Conservation (phyloP, 2,329 filamentous ascomycete genomes). For the Aspergillus terreus region DNA sequence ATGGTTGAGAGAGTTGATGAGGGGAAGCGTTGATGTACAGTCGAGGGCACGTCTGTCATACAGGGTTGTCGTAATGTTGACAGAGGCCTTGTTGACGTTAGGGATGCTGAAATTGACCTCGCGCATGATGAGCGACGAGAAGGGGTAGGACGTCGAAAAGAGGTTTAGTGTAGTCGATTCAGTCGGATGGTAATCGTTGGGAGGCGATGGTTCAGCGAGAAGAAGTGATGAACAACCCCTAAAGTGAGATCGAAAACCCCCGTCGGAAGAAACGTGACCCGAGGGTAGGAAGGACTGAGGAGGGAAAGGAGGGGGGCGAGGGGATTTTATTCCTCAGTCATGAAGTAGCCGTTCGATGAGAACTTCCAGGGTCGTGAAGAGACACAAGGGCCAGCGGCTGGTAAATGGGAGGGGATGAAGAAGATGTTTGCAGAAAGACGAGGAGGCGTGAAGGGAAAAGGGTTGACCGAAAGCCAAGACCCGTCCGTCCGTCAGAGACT, state of each 20-base stretch:
- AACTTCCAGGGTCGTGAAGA: conserved; percentile 4
- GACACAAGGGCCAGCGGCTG: conserved; percentile 7
- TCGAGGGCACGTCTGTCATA: conserved; percentile 97
- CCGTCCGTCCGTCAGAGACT: conserved; percentile 13
- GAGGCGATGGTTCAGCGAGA: conserved; percentile 5
- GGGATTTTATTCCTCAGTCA: conserved; percentile 12
- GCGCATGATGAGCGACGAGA: conserved; percentile 68
- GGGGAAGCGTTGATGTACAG: conserved; percentile 92
- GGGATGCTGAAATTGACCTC: conserved; percentile 99
- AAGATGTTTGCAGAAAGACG: conserved; percentile 13
- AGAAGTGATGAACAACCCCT: conserved; percentile 11
- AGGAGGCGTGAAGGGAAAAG: conserved; percentile 16
- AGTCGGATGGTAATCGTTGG: background rate
- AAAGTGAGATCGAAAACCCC: conserved; percentile 13
- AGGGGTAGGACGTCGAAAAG: background rate
- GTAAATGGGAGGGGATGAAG: conserved; percentile 4
- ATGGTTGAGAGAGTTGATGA: conserved; percentile 99
- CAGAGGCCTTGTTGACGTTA: conserved; percentile 98
- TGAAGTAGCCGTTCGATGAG: conserved; percentile 2
- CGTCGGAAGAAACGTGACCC: conserved; percentile 8
- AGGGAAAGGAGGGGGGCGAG: conserved; percentile 1
- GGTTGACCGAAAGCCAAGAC: conserved; percentile 17
- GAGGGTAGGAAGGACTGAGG: conserved; percentile 4
- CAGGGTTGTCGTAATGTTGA: conserved; percentile 95
- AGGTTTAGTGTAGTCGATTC: conserved; percentile 1